Base-by-base conservation (phyloP, 2,329 filamentous ascomycete genomes). In the Ophiocordyceps camponoti-leonardi region DNA sequence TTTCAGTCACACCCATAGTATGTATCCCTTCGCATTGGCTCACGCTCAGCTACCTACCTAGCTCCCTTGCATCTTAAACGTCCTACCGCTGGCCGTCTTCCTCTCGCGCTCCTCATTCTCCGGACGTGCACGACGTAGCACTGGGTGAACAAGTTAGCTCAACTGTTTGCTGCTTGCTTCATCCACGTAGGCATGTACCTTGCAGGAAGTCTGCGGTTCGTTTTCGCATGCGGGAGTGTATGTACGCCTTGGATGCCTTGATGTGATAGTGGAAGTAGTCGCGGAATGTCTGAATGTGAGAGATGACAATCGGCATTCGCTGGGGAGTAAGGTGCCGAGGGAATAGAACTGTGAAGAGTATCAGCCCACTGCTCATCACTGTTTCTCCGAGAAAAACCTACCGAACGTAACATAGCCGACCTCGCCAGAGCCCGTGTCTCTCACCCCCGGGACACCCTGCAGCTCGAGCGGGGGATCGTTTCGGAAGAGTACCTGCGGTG, bases 251-350 rank as follows among this genome's bases (percentile, higher is more conserved):
- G 50, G 88, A 95, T 28, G 92, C 93, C 69, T 98, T 98, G 68
- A 98, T 98, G 66, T 98, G 92, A 65, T 99, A 99, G 66, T 99
- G 92, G 73, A 99, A 98, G 67, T 98, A 98, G 61, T 98, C 92
- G 53, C 92, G 85, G 84, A 98, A 98, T 14, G 92, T 99, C 67
- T 99, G 93, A 57, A 99, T 96, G 63, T 98, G 93, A 44, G 88
- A 95, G 55, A 99, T 98, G 61, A 93, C 88, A 53, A 95, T 88
- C 49, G 85, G 82, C 68, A 93, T 86, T 60, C 87, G 79, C 64
- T 95, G 86, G 14, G 80, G 79, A 14, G 87, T 90, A 52, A 99
- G 72, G 65, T 99, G 93, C 52, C 92, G 82, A 42, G 92, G 90
- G 70, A 98, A 98, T 41, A 98, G 75, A 42, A 98, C 92, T 94